Evolutionary conservation across 441 rosid genomes (phyloP).

Genomic region (Aleurites moluccanus): DNA sequence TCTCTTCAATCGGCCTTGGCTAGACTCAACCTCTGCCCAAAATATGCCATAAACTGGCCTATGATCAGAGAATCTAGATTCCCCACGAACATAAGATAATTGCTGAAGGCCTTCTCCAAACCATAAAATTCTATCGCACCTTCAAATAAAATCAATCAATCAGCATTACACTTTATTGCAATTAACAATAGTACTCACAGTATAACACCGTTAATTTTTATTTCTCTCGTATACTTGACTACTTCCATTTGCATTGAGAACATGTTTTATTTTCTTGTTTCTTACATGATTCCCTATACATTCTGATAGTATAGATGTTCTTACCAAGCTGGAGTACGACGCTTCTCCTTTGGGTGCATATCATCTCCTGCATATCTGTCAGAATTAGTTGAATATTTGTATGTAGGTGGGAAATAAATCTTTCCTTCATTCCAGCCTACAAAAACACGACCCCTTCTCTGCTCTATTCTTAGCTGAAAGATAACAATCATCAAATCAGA

Average conservation of each 20-base stretch:
- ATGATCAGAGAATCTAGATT: slow-evolving; percentile 95
- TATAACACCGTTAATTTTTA: neutral
- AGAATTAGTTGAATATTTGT: slow-evolving; percentile 90
- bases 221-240: neutral
- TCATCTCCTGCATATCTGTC: slow-evolving; percentile 93
- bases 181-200: neutral
- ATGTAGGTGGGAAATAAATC: slow-evolving; percentile 95
- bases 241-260: neutral
- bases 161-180: slow-evolving; percentile 21
- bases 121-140: slow-evolving; percentile 99
- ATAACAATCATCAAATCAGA: slow-evolving; percentile 20
- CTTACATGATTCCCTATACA: too few relatives aligned
- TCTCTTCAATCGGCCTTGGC: slow-evolving; percentile 63
- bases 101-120: slow-evolving; percentile 88
- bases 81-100: slow-evolving; percentile 89
- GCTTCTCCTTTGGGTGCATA: slow-evolving; percentile 88
- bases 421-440: slow-evolving; percentile 93
- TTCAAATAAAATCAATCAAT: slow-evolving; percentile 31
- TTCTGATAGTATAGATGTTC: slow-evolving; percentile 16
- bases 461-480: slow-evolving; percentile 81
- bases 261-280: neutral
- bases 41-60: slow-evolving; percentile 58
- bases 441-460: slow-evolving; percentile 82
- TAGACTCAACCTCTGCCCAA: slow-evolving; percentile 81
- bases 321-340: slow-evolving; percentile 98